Evolutionary conservation across 176 grass and related monocot species (phyloP).

Genomic region (Juncus effusus): DNA sequence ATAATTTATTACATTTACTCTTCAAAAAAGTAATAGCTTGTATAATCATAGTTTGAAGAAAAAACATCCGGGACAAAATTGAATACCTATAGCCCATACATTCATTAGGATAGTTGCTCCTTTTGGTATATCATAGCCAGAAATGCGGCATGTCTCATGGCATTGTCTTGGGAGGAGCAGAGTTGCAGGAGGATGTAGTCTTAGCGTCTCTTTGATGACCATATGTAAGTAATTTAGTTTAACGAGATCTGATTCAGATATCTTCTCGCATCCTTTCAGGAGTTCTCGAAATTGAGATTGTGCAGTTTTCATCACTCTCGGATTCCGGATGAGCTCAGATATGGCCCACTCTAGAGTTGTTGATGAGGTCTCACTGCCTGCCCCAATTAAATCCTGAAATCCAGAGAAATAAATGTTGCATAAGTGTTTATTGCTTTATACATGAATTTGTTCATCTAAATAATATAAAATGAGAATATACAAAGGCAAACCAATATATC

Average conservation of each 20-base stretch:
- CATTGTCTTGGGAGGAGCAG: conserved; percentile 31
- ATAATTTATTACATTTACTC: too few species aligned
- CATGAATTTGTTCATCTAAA: too few species aligned
- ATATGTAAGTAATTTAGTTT: conserved; percentile 26
- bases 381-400: conserved; percentile 45
- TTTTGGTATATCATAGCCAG: conserved; percentile 33
- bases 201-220: conserved; percentile 52
- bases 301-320: conserved; percentile 22
- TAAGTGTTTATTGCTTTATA: too few species aligned
- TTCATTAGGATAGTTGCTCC: conserved; percentile 35
- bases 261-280: background rate
- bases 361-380: conserved; percentile 40
- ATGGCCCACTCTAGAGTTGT: conserved; percentile 44
- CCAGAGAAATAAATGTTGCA: background rate
- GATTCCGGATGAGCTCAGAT: conserved; percentile 41
- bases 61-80: background rate
- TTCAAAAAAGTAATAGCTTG: too few species aligned
- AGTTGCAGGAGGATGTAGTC: conserved; percentile 42
- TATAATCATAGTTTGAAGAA: too few species aligned
- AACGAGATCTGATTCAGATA: conserved; percentile 17
- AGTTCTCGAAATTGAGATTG: conserved; percentile 30
- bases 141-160: conserved; percentile 16
- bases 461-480: too few species aligned
- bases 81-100: conserved; percentile 41
- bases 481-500: too few species aligned